These are phyloP conservation scores for Saccharomycopsis sp. DNA, from an alignment of 805 yeast genomes.

Conservation along the genomic window DNA sequence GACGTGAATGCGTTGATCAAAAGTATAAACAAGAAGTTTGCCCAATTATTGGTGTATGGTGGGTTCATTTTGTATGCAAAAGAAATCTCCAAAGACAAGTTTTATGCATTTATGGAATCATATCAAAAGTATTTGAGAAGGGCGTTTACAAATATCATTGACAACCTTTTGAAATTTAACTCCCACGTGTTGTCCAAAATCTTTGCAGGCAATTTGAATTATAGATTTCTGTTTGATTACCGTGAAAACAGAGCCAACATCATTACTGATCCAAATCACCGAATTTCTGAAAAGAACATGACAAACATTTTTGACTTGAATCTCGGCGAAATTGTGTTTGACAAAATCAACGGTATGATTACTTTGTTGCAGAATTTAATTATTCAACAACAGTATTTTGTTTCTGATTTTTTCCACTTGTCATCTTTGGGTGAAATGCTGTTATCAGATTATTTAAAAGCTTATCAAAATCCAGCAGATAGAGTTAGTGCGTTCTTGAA, in stretches of 20 bases:
- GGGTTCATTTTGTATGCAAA: conserved; percentile 51
- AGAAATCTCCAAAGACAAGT: conserved; percentile 42
- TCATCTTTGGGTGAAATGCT: conserved; percentile 30
- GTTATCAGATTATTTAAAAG: conserved; percentile 37
- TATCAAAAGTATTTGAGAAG: conserved; percentile 30
- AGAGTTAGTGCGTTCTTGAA: conserved; percentile 20
- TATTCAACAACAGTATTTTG: conserved; percentile 40
- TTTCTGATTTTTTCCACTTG: conserved; percentile 37
- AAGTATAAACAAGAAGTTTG: conserved; percentile 26
- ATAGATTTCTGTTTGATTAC: conserved; percentile 15
- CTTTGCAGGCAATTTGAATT: conserved; percentile 17
- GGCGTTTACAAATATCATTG: conserved; percentile 26
- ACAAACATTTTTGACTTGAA: conserved; percentile 11
- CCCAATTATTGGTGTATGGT: conserved; percentile 36
- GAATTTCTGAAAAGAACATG: conserved; percentile 5
- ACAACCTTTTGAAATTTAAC: conserved; percentile 18
- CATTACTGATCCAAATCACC: conserved; percentile 2
- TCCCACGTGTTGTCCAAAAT: conserved; percentile 12
- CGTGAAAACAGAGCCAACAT: conserved; percentile 7
- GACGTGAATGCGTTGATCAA: conserved; percentile 23
- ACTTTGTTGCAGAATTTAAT: conserved; percentile 23
- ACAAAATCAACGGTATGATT: conserved; percentile 12
- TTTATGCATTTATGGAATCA: conserved; percentile 32
- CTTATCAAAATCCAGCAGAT: conserved; percentile 22
- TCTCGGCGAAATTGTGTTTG: conserved; percentile 11